A percentile compares a stretch with the other conserved stretches of the same genome.
Conservation (phyloP, 108 stramenopile species). For the Mediolabrus comicus region DNA sequence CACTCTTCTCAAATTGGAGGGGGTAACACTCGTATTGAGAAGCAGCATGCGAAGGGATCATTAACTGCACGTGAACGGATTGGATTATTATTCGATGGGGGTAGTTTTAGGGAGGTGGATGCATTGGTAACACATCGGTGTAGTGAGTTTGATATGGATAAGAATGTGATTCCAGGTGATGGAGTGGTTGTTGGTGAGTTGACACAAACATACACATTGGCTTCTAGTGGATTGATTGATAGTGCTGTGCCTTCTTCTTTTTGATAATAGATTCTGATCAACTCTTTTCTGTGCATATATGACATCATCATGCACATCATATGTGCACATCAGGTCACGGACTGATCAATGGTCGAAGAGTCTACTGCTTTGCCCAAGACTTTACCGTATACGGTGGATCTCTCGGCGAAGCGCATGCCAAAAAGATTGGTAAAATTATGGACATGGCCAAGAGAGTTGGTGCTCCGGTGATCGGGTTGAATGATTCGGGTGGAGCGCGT, state of each 20-base stretch:
- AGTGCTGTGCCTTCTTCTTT: neutral
- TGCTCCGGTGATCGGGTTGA: conserved; percentile 97
- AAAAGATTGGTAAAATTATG: conserved; percentile 99
- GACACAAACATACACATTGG: neutral
- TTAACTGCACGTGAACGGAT: conserved; percentile 98
- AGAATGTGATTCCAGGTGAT: conserved; percentile 88
- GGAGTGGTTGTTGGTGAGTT: conserved; percentile 81
- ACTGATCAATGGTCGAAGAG: conserved; percentile 58
- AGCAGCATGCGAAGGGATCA: conserved; percentile 92
- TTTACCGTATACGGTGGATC: conserved; percentile 99
- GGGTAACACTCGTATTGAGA: conserved; percentile 76
- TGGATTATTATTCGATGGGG: conserved; percentile 86
- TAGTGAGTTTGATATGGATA: conserved; percentile 96
- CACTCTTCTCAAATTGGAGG: conserved; percentile 82
- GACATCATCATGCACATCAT: too few species aligned
- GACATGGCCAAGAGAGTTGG: conserved; percentile 94
- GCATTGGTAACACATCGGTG: conserved; percentile 95
- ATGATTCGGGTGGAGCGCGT: conserved; percentile 96
- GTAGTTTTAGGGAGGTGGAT: conserved; percentile 94
- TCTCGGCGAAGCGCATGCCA: conserved; percentile 94
- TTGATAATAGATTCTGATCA: neutral
- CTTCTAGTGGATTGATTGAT: too few species aligned
- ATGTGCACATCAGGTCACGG: conserved; percentile 42
- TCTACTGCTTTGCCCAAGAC: conserved; percentile 93
- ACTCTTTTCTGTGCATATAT: neutral